Percentiles rank a stretch among this genome's conserved stretches.
Evolutionary conservation across 805 yeast genomes (phyloP).

Genomic region (Starmerella sirachaensis): DNA sequence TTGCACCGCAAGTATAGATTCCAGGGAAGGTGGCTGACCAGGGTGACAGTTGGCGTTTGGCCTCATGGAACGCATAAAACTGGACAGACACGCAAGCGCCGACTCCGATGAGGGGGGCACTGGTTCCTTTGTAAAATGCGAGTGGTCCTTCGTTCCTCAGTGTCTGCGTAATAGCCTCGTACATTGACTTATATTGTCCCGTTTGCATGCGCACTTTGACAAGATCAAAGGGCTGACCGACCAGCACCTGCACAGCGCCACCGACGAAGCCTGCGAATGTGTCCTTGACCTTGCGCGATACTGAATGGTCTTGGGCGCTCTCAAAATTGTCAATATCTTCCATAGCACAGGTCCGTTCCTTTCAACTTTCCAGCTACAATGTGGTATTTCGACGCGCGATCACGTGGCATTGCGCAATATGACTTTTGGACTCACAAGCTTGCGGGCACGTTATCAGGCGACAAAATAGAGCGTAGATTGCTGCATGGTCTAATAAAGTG

Average conservation of each 20-base stretch:
- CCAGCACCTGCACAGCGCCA: conserved; percentile 43
- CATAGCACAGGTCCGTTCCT: no score
- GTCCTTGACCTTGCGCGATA: conserved; percentile 40
- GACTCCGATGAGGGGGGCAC: conserved; percentile 59
- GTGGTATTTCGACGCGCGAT: neutral
- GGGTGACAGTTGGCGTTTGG: conserved; percentile 43
- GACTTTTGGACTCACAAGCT: no score
- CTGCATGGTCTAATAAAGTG: no score
- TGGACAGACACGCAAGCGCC: conserved; percentile 60
- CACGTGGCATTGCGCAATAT: conserved; percentile 4
- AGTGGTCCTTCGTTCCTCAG: conserved; percentile 46
- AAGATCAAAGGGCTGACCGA: conserved; percentile 60
- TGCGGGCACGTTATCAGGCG: no score
- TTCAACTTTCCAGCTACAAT: no score
- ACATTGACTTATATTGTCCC: conserved; percentile 47
- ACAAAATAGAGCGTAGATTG: no score
- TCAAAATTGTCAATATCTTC: conserved; percentile 7
- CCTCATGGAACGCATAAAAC: conserved; percentile 60
- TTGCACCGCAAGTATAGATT: conserved; percentile 50
- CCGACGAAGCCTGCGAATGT: conserved; percentile 44
- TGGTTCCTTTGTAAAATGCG: conserved; percentile 56
- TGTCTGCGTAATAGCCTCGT: conserved; percentile 41
- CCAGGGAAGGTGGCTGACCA: conserved; percentile 35
- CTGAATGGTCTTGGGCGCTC: conserved; percentile 13
- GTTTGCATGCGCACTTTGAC: conserved; percentile 61